These are phyloP conservation scores for Suillus placidus DNA, from an alignment of 768 basidiomycete genomes.

Conservation along the genomic window DNA sequence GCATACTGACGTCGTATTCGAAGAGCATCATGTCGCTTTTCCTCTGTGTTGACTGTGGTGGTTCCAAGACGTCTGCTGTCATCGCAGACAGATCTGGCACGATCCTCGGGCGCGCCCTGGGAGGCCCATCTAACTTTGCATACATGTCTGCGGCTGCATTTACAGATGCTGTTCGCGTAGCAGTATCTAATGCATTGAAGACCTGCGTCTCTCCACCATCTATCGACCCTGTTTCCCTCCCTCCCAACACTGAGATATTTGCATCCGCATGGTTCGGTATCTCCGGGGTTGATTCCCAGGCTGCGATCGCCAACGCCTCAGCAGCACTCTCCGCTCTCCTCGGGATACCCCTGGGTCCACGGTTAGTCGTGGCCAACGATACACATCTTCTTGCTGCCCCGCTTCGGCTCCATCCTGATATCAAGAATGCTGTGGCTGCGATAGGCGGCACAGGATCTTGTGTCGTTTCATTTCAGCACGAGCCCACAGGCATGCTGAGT, in stretches of 20 bases:
- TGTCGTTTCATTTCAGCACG: conserved; percentile 63
- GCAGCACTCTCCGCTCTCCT: conserved; percentile 58
- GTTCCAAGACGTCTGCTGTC: conserved; percentile 83
- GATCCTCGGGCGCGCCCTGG: conserved; percentile 66
- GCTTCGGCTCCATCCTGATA: conserved; percentile 59
- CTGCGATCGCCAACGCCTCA: conserved; percentile 59
- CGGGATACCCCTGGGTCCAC: conserved; percentile 54
- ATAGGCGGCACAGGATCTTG: conserved; percentile 86
- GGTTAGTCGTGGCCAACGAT: conserved; percentile 75
- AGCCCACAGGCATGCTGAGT: conserved; percentile 42
- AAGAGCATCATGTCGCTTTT: conserved; percentile 54
- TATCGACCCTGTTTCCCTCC: conserved; percentile 39
- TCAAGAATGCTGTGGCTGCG: conserved; percentile 65
- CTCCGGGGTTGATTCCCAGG: conserved; percentile 78
- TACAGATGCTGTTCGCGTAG: conserved; percentile 50
- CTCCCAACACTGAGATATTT: conserved; percentile 47
- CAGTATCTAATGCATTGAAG: conserved; percentile 58
- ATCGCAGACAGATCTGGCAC: conserved; percentile 60
- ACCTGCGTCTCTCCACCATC: conserved; percentile 42
- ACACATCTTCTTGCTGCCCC: conserved; percentile 85
- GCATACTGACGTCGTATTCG: background rate
- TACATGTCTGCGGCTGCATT: conserved; percentile 72
- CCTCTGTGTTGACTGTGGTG: conserved; percentile 87
- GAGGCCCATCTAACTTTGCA: conserved; percentile 85
- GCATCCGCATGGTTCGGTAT: conserved; percentile 82